Percentiles rank a stretch among this genome's conserved stretches.
Evolutionary conservation across 352 stramenopile genomes (phyloP).

Genomic region (Plasmopara viticola): DNA sequence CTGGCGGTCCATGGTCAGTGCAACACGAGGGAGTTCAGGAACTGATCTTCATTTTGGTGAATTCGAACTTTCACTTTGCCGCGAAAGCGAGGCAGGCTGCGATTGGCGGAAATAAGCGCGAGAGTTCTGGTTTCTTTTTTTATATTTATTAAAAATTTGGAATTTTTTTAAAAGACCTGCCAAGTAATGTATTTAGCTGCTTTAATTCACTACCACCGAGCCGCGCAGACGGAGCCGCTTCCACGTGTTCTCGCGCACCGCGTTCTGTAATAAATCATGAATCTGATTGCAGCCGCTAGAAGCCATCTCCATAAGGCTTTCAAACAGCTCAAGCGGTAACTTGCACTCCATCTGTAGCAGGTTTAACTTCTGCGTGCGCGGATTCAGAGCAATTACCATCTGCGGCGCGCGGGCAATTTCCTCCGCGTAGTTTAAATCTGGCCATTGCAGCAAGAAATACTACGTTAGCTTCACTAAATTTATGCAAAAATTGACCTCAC

Average conservation of each 20-base stretch:
- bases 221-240: conserved; percentile 60
- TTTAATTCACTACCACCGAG: conserved; percentile 11
- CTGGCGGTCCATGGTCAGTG: conserved; percentile 22
- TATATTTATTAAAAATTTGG: too few species aligned
- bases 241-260: conserved; percentile 82
- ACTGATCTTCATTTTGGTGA: conserved; percentile 14
- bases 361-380: conserved; percentile 82
- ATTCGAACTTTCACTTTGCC: conserved; percentile 13
- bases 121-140: too few species aligned
- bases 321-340: conserved; percentile 82
- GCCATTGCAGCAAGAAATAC: neutral
- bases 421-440: conserved; percentile 89
- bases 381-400: conserved; percentile 82
- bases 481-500: conserved; percentile 3
- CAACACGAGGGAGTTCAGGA: conserved; percentile 7
- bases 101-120: conserved; percentile 26
- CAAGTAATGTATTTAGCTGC: too few species aligned
- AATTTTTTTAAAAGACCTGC: too few species aligned
- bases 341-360: conserved; percentile 90
- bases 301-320: conserved; percentile 75
- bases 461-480: too few species aligned
- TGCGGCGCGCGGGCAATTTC: conserved; percentile 83
- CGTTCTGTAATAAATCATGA: conserved; percentile 79
- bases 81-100: conserved; percentile 4
- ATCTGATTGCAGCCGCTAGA: conserved; percentile 81